Evolutionary conservation across 106 monocot species (phyloP), one percentile per base, ranked within the genome.

Genomic region (Dendrobium nobile): DNA sequence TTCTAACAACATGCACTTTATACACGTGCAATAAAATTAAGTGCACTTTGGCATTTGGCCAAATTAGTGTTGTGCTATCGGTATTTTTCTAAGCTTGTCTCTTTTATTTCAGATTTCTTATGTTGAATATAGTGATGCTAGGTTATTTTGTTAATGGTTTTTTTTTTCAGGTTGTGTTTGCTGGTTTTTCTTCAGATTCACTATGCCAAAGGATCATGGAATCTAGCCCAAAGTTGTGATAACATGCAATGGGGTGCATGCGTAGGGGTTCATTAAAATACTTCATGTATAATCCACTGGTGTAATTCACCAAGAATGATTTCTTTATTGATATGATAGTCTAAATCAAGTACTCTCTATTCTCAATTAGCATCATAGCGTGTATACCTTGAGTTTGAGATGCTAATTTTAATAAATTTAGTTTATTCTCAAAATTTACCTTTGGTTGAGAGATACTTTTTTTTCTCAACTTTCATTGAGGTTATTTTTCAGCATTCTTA

Each of bases 161-260:
- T 20, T 51, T 55, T 86, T 11, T 79, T 33, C 83, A 99, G 98
- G 98, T 99, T 86, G 98, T 99, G n/a, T 99, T 99, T 88, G 98
- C 95, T 56, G 98, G 98, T 19, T 99, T 99, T 79, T 99, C 98
- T 77, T 86, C 95, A 0, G 95, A 99, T 31, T 88, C 98, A 7
- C 92, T 99, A 58, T 87, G 91, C 5, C 98, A 99, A 82, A 95
- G 98, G 79, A 95, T 99, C 68, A 37, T 89, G 28, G 98, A 99
- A 85, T 99, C 86, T 95, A 91, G 77, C 98, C 98, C 4, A 99
- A 99, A 79, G 84, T 88, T 67, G 91, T 99, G 40, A 83, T 99
- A 54, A 99, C 98, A 2, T 95, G 95, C 87, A 99, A 95, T 87
- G 98, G 95, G 61, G 98, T 99, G 28, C 77, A 95, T 99, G 28